A percentile compares a stretch with the other conserved stretches of the same genome.
Conservation (phyloP, 2,329 filamentous ascomycete genomes). For the Mycocentrospora acerina region DNA sequence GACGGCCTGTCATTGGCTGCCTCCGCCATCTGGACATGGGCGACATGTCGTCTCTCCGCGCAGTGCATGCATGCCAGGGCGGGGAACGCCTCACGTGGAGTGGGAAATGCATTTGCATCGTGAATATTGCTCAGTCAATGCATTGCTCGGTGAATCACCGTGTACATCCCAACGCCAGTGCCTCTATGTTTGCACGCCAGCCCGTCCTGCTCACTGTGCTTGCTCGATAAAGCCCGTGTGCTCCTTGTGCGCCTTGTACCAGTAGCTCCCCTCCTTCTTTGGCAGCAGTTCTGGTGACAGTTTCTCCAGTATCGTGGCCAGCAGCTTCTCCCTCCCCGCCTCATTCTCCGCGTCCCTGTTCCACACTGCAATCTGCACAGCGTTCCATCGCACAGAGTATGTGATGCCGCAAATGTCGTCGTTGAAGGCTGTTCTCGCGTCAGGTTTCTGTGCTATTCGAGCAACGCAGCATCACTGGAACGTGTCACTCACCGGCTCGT, state of each 20-base stretch:
- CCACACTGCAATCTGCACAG: conserved; percentile 87
- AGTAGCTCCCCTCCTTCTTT: conserved; percentile 63
- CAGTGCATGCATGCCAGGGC: no score
- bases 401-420: conserved; percentile 87
- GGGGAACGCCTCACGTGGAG: no score
- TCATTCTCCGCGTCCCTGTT: conserved; percentile 84
- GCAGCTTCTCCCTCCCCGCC: conserved; percentile 73
- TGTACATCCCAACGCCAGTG: no score
- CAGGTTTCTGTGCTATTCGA: conserved; percentile 2
- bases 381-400: conserved; percentile 85
- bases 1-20: conserved; percentile 16
- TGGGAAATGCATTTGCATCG: no score
- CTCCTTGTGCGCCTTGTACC: conserved; percentile 87
- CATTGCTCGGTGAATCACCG: no score
- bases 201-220: conserved; percentile 12
- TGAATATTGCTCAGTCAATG: no score
- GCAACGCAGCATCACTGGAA: not conserved
- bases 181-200: no score
- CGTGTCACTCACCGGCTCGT: conserved; percentile 56
- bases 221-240: conserved; percentile 69
- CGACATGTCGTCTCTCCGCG: no score
- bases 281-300: conserved; percentile 73
- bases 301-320: conserved; percentile 71
- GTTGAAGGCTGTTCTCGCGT: conserved; percentile 51
- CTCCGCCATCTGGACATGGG: not conserved